phyloP scores from a whole-genome alignment of 1,284 basidiomycete genomes.

The Exobasidium rhododendri region DNA sequence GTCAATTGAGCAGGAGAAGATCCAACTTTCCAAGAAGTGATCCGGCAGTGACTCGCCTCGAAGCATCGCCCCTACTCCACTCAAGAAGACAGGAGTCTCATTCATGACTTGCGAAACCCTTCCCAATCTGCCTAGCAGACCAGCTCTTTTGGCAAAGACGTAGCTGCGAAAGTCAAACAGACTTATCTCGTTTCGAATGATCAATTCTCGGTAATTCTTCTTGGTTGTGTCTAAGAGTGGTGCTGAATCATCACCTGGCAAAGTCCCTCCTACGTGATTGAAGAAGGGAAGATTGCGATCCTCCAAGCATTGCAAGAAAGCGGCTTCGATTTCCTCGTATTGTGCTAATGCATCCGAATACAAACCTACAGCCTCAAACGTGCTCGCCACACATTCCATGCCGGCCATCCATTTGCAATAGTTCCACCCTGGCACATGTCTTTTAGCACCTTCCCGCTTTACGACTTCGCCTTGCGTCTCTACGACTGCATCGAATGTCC shows the following conservation, averaged over 20 bases:
- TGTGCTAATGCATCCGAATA: slow-evolving; percentile 82
- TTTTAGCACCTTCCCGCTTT: slow-evolving; percentile 11
- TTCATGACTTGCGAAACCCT: slow-evolving; percentile 67
- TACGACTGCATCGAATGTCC: slow-evolving; percentile 76
- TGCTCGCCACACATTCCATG: slow-evolving; percentile 87
- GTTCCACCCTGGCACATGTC: slow-evolving; percentile 32
- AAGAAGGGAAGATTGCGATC: slow-evolving; percentile 25
- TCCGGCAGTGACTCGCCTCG: slow-evolving; percentile 68
- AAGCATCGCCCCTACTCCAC: slow-evolving; percentile 73
- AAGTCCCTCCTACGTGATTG: slow-evolving; percentile 29
- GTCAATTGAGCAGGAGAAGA: slow-evolving; percentile 82
- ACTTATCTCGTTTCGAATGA: slow-evolving; percentile 83
- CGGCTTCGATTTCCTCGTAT: slow-evolving; percentile 85
- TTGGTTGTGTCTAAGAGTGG: slow-evolving; percentile 74
- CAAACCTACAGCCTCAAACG: slow-evolving; percentile 84
- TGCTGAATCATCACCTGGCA: slow-evolving; percentile 70
- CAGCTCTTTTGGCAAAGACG: slow-evolving; percentile 79
- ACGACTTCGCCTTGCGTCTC: slow-evolving; percentile 40
- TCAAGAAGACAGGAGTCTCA: slow-evolving; percentile 71
- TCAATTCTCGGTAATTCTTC: slow-evolving; percentile 84
- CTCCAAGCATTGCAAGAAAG: slow-evolving; percentile 60
- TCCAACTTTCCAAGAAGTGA: slow-evolving; percentile 89
- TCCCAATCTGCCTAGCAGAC: slow-evolving; percentile 70
- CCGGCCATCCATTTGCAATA: slow-evolving; percentile 66
- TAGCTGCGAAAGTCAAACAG: slow-evolving; percentile 93